Evolutionary conservation across 2,329 filamentous ascomycete species (phyloP).

Genomic region (Colletotrichum gigasporum): DNA sequence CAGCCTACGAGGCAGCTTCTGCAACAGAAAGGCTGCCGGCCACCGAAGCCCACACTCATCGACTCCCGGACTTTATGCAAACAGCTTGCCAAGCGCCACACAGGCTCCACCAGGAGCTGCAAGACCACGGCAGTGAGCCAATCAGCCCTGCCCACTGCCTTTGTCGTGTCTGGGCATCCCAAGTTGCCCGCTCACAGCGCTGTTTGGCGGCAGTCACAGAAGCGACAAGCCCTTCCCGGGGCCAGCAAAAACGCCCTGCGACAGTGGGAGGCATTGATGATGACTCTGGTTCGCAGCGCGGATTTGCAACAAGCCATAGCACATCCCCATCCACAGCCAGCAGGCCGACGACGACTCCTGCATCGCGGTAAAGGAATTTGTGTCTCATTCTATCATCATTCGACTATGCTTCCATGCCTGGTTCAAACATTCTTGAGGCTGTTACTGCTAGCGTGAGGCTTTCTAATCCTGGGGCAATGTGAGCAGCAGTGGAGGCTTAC

Average conservation of each 20-base stretch:
- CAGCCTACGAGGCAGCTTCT: constrained; percentile 37
- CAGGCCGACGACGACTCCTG: background rate
- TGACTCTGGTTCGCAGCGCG: background rate
- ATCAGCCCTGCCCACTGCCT: constrained; percentile 1
- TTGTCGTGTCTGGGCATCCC: constrained; percentile 13
- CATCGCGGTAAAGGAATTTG: constrained; percentile 2
- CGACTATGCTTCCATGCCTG: constrained; percentile 20
- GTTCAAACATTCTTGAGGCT: constrained; percentile 7
- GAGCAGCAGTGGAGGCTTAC: background rate
- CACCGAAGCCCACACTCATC: constrained; percentile 32
- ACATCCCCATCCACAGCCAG: background rate
- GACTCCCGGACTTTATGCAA: constrained; percentile 44
- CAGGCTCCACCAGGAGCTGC: background rate
- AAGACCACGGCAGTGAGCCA: constrained; percentile 12
- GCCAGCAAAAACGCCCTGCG: background rate
- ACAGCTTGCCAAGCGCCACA: constrained; percentile 31
- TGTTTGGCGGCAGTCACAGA: constrained; percentile 20
- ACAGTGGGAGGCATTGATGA: constrained; percentile 3
- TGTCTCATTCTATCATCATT: constrained; percentile 30
- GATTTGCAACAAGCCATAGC: constrained; percentile 3
- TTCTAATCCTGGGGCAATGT: background rate
- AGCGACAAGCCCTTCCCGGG: constrained; percentile 2
- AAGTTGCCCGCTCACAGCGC: background rate
- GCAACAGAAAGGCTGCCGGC: constrained; percentile 35
- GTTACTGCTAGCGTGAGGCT: constrained; percentile 4